phyloP scores from a whole-genome alignment of 1,139 yeast species.

The Kodamaea arcana region DNA sequence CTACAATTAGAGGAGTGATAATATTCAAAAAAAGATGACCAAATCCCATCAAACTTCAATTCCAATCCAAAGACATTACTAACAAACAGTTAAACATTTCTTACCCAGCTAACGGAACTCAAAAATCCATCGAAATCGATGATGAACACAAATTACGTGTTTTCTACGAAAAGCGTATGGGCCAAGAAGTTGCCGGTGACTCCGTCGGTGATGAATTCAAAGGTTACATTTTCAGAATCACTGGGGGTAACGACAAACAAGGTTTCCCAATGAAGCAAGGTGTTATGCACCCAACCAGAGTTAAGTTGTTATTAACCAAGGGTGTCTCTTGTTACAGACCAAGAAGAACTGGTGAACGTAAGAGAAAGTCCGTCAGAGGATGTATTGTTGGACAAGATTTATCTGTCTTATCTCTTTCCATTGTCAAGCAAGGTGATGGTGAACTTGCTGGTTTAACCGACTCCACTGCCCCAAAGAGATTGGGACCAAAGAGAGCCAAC shows the following conservation, averaged over 20 bases:
- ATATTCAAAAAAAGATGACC: too few species aligned
- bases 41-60: too few species aligned
- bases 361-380: constrained; percentile 99
- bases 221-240: constrained; percentile 97
- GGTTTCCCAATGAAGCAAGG: constrained; percentile 99
- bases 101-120: constrained; percentile 99
- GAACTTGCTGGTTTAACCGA: constrained; percentile 97
- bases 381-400: constrained; percentile 97
- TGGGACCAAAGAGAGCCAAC: constrained; percentile 99
- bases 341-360: constrained; percentile 99
- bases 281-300: constrained; percentile 99
- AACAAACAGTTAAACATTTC: constrained; percentile 85
- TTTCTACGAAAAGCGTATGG: constrained; percentile 99
- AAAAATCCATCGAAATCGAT: constrained; percentile 94
- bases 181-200: constrained; percentile 99
- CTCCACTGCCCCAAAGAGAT: constrained; percentile 93
- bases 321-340: constrained; percentile 99
- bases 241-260: constrained; percentile 99
- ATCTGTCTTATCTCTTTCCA: constrained; percentile 88
- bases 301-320: constrained; percentile 87
- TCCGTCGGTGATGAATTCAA: constrained; percentile 97
- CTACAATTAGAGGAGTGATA: too few species aligned
- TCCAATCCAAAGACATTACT: too few species aligned
- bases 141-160: constrained; percentile 99
- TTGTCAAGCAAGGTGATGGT: constrained; percentile 95